Evolutionary conservation across 306 rosid genomes (phyloP).

Genomic region (Chamaecrista fasciculata): DNA sequence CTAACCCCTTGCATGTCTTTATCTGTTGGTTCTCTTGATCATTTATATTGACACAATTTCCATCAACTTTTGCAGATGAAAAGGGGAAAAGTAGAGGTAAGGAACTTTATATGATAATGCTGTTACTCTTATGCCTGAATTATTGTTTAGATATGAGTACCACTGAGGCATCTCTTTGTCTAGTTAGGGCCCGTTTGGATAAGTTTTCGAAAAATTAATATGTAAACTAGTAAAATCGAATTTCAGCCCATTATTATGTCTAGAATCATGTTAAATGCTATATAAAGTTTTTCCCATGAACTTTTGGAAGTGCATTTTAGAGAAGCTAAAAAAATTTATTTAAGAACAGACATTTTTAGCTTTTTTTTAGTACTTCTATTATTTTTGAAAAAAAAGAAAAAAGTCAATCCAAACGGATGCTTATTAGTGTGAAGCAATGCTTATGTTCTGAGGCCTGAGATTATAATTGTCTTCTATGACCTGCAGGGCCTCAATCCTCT

Average conservation of each 20-base stretch:
- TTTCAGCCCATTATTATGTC: too few species aligned
- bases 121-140: not conserved
- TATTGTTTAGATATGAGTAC: slow-evolving; percentile 10
- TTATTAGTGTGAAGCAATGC: slow-evolving; percentile 17
- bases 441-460: not conserved
- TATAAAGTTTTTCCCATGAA: too few species aligned
- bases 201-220: too few species aligned
- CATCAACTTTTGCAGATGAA: slow-evolving; percentile 61
- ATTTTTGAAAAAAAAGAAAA: too few species aligned
- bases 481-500: slow-evolving; percentile 90
- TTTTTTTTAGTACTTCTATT: too few species aligned
- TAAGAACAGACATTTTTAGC: too few species aligned
- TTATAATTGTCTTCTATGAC: slow-evolving; percentile 25
- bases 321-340: too few species aligned
- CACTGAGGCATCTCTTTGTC: slow-evolving; percentile 13
- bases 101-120: slow-evolving; percentile 29
- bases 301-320: too few species aligned
- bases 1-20: slow-evolving; percentile 4
- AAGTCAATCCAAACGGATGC: too few species aligned
- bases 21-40: not conserved
- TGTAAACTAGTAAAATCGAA: too few species aligned
- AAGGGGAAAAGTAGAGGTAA: slow-evolving; percentile 81
- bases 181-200: too few species aligned
- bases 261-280: too few species aligned
- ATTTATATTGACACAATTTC: slow-evolving; percentile 35